Percentiles rank a stretch among this genome's conserved stretches.
Conservation (phyloP, 441 rosid genomes). For the Kokia cookei region DNA sequence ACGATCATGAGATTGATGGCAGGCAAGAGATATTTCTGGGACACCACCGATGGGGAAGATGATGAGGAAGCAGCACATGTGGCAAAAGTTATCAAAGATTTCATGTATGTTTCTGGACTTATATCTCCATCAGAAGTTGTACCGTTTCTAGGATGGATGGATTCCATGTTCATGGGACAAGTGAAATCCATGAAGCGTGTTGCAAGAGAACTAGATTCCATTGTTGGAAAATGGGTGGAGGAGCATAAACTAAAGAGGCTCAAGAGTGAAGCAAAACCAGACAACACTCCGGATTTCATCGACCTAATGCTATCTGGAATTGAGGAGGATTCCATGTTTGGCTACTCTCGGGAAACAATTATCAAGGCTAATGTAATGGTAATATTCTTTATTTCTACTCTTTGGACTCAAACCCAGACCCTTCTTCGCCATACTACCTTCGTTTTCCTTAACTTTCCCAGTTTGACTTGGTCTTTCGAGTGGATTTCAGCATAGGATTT, state of each 20-base stretch:
- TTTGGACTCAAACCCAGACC: no score
- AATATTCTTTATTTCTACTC: not conserved
- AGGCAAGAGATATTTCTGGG: slow-evolving; percentile 28
- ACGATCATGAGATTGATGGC: slow-evolving; percentile 26
- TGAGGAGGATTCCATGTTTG: slow-evolving; percentile 15
- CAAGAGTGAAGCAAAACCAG: not conserved
- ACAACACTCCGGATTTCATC: slow-evolving; percentile 22
- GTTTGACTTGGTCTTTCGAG: not conserved
- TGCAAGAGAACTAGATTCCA: slow-evolving; percentile 21
- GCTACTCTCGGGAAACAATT: slow-evolving; percentile 19
- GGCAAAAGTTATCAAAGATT: slow-evolving; percentile 19
- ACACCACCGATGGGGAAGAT: not conserved
- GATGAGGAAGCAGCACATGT: slow-evolving; percentile 28
- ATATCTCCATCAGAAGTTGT: slow-evolving; percentile 22
- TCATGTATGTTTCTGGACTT: slow-evolving; percentile 12
- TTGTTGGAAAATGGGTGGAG: slow-evolving; percentile 26
- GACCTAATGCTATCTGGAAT: slow-evolving; percentile 25
- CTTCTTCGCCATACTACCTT: no score
- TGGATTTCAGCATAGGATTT: not conserved
- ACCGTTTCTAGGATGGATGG: slow-evolving; percentile 34
- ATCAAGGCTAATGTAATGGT: slow-evolving; percentile 39
- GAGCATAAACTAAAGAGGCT: slow-evolving; percentile 22
- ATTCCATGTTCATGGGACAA: slow-evolving; percentile 14
- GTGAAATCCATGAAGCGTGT: slow-evolving; percentile 32
- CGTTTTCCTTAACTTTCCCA: not conserved